These are phyloP conservation scores for Xylaria sp. DNA, from an alignment of 2,329 filamentous ascomycete species.

Conservation along the genomic window DNA sequence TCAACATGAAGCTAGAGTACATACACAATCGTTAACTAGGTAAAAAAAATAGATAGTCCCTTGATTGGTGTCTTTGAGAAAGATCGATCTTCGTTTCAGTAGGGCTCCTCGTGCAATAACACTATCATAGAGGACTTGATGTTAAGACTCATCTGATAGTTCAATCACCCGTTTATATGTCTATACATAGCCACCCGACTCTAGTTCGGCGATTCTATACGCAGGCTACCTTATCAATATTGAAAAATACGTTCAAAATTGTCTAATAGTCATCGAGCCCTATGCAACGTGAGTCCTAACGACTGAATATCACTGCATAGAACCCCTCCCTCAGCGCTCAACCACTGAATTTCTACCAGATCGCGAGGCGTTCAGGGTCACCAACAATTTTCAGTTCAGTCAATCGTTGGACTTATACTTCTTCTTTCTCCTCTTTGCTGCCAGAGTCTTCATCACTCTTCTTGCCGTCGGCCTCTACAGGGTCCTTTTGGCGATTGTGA, in stretches of 20 bases:
- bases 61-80: neutral
- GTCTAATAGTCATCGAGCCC: neutral
- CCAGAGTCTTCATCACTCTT: slow-evolving; percentile 43
- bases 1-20: neutral
- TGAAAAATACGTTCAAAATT: neutral
- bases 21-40: neutral
- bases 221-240: neutral
- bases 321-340: neutral
- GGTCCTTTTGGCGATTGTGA: neutral
- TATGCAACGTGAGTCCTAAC: neutral
- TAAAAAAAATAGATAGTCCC: neutral
- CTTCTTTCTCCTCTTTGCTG: slow-evolving; percentile 38
- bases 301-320: neutral
- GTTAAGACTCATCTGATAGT: neutral
- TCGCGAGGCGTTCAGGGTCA: neutral
- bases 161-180: neutral
- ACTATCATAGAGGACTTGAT: neutral
- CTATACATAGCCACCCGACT: neutral
- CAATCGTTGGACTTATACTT: slow-evolving; percentile 4
- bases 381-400: neutral
- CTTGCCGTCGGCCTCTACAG: slow-evolving; percentile 42
- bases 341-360: neutral
- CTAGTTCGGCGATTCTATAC: neutral
- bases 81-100: neutral
- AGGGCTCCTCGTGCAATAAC: too few relatives aligned